These are phyloP conservation scores for Paecilomyces fulvus DNA, from an alignment of 2,329 filamentous ascomycete species.

Conservation along the genomic window DNA sequence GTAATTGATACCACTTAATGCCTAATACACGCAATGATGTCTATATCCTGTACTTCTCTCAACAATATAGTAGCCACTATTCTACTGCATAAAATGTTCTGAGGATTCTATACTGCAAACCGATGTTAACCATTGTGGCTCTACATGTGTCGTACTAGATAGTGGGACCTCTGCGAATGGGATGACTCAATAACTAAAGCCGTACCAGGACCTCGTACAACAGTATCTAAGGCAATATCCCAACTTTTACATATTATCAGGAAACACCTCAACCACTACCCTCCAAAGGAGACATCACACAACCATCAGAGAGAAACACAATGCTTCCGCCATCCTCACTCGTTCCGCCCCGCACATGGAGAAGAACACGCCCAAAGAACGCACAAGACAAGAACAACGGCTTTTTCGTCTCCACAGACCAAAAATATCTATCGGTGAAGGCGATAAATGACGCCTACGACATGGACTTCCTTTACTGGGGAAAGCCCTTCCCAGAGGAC, in stretches of 20 bases:
- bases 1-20: neutral
- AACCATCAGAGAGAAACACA: neutral
- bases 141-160: no score
- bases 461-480: conserved; percentile 55
- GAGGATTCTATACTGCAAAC: no score
- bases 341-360: conserved; percentile 1
- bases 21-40: neutral
- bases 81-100: no score
- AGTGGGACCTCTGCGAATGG: no score
- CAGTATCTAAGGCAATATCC: neutral
- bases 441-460: conserved; percentile 49
- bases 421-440: conserved; percentile 45
- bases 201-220: no score
- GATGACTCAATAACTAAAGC: no score
- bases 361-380: neutral
- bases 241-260: neutral
- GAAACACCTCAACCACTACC: neutral
- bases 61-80: no score
- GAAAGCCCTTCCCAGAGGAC: conserved; percentile 42
- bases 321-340: conserved; percentile 1
- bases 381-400: conserved; percentile 23
- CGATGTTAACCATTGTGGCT: no score
- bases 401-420: conserved; percentile 56
- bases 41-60: neutral
- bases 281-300: neutral